Evolutionary conservation across 148 eudicot genomes (phyloP).

Genomic region (Heliamphora exappendiculata): DNA sequence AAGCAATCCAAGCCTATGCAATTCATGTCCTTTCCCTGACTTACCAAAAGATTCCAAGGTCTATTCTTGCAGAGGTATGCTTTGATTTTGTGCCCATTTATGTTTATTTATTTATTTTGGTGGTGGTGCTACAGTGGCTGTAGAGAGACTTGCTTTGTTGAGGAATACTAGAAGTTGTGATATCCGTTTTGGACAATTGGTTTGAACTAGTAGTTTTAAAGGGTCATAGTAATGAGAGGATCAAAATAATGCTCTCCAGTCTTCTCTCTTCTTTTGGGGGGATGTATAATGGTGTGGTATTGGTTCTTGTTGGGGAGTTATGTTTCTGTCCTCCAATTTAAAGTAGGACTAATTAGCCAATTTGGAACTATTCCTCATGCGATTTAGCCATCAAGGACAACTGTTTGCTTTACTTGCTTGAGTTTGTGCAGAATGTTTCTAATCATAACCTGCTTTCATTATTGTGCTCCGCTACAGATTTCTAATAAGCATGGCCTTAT

Average conservation of each 20-base stretch:
- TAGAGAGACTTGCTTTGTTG: background rate
- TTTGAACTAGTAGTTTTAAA: background rate
- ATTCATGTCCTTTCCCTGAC: constrained; percentile 79
- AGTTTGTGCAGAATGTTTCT: background rate
- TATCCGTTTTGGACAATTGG: background rate
- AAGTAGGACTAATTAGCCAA: background rate
- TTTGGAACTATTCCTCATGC: background rate
- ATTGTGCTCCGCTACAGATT: background rate
- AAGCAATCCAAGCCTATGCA: constrained; percentile 86
- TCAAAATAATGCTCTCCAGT: background rate
- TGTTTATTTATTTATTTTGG: background rate
- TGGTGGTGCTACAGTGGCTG: background rate
- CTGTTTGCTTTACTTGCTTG: background rate
- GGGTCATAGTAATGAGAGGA: background rate
- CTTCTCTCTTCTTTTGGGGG: background rate
- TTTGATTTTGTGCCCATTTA: background rate
- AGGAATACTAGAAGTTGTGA: background rate
- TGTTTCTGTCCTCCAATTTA: background rate
- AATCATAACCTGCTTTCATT: background rate
- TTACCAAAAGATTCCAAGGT: constrained; percentile 70
- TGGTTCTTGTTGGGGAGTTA: background rate
- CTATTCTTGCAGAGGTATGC: constrained; percentile 85
- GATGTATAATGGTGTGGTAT: background rate
- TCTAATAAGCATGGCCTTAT: constrained; percentile 6
- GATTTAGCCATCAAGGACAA: background rate